Conservation (phyloP, 768 basidiomycete species). For the Mycena alexandri region DNA sequence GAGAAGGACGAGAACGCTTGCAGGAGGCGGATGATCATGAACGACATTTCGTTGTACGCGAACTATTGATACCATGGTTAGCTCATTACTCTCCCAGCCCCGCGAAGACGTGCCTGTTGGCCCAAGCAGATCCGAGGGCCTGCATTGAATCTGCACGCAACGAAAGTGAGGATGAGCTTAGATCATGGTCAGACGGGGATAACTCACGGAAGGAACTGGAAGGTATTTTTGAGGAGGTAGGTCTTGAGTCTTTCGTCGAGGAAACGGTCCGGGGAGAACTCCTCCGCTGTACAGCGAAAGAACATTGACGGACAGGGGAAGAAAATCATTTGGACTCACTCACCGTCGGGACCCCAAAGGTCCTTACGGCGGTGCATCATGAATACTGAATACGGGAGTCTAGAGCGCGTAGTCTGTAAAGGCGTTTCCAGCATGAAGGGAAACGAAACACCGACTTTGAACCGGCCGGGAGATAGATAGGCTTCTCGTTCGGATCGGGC, state of each 20-base stretch:
- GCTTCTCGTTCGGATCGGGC: constrained; percentile 43
- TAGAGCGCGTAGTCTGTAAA: constrained; percentile 15
- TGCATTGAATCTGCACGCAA: constrained; percentile 46
- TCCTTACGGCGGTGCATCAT: constrained; percentile 56
- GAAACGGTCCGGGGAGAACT: constrained; percentile 68
- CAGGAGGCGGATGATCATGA: constrained; percentile 51
- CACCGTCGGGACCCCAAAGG: constrained; percentile 63
- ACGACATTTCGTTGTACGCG: constrained; percentile 39
- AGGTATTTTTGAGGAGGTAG: constrained; percentile 60
- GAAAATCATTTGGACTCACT: background rate
- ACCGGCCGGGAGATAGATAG: constrained; percentile 51
- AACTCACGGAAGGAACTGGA: constrained; percentile 59
- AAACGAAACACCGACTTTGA: constrained; percentile 41
- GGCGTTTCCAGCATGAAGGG: background rate
- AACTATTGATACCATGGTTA: constrained; percentile 2
- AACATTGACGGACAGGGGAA: background rate
- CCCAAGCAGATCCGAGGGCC: constrained; percentile 60
- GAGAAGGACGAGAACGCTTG: constrained; percentile 54
- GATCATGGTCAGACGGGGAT: too few relatives aligned
- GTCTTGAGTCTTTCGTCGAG: constrained; percentile 59
- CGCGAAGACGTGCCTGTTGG: constrained; percentile 51
- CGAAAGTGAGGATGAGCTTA: too few relatives aligned
- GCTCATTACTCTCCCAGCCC: background rate
- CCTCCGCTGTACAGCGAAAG: constrained; percentile 47
- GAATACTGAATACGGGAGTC: constrained; percentile 49